These are phyloP conservation scores for Fomes fomentarius DNA, from an alignment of 1,284 basidiomycete species.

Conservation along the genomic window DNA sequence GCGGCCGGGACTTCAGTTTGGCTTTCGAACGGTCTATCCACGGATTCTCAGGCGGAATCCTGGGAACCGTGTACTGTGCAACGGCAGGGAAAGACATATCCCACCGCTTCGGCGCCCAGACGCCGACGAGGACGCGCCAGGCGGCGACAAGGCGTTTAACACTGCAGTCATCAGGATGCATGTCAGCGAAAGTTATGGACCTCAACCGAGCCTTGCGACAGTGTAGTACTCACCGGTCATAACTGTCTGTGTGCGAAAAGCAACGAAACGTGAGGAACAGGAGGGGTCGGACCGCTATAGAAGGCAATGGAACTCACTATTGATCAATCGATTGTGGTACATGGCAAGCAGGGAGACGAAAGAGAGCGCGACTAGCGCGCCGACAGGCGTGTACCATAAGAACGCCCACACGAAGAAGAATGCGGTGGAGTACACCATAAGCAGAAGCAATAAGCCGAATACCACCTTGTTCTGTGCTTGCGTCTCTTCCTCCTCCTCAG, in stretches of 20 bases:
- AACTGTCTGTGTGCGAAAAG: constrained; percentile 59
- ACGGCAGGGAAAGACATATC: constrained; percentile 75
- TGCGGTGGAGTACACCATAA: constrained; percentile 78
- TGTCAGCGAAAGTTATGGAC: constrained; percentile 16
- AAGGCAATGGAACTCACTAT: constrained; percentile 52
- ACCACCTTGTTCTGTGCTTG: constrained; percentile 93
- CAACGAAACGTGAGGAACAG: constrained; percentile 5
- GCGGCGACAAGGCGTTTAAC: constrained; percentile 83
- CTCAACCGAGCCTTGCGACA: background rate
- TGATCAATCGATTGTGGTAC: constrained; percentile 82
- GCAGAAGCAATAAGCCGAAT: constrained; percentile 75
- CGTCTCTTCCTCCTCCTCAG: constrained; percentile 88
- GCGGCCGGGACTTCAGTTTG: constrained; percentile 22
- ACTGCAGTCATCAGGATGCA: constrained; percentile 40
- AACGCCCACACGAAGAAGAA: constrained; percentile 86
- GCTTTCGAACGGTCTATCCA: constrained; percentile 62
- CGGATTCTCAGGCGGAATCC: constrained; percentile 63
- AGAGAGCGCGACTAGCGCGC: constrained; percentile 39
- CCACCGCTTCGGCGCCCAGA: constrained; percentile 84
- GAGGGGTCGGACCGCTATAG: constrained; percentile 4
- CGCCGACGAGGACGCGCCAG: constrained; percentile 89
- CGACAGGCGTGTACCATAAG: constrained; percentile 67
- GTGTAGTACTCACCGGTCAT: constrained; percentile 64
- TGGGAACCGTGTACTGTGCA: constrained; percentile 73
- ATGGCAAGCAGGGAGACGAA: constrained; percentile 75